Conservation (phyloP, 345 rosid species). For the Excoecaria cochinchinensis region DNA sequence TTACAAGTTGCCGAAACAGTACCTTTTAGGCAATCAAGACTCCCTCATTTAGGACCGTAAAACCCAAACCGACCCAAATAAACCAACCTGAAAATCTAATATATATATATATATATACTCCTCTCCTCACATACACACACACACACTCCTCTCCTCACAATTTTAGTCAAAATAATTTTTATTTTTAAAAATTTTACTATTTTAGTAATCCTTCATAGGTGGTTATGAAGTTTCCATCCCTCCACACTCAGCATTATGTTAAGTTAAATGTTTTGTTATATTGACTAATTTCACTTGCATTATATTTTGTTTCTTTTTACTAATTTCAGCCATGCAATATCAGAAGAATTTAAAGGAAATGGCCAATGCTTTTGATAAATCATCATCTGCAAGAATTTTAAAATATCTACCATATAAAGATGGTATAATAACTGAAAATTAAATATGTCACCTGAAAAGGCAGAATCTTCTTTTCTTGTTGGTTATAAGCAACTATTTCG, state of each 20-base stretch:
- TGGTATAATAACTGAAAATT: not conserved
- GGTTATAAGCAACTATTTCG: conserved; percentile 87
- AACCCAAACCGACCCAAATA: too few relatives aligned
- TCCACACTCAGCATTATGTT: not conserved
- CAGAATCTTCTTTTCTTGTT: conserved; percentile 69
- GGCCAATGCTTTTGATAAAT: not conserved
- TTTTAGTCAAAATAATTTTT: not conserved
- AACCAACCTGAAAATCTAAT: too few relatives aligned
- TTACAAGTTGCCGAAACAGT: not conserved
- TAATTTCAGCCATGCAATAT: not conserved
- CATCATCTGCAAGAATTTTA: not conserved
- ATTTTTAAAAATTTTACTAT: too few relatives aligned
- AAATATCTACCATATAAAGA: not conserved
- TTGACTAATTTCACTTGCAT: not conserved
- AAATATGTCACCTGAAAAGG: conserved; percentile 77
- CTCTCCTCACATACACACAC: too few relatives aligned
- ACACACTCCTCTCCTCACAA: too few relatives aligned
- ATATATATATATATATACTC: too few relatives aligned
- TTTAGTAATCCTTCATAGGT: not conserved
- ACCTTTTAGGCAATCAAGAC: not conserved
- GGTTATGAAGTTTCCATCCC: not conserved
- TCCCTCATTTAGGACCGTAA: too few relatives aligned
- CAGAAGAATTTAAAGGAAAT: not conserved
- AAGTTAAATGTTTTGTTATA: not conserved
- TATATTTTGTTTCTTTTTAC: not conserved